These are phyloP conservation scores for Zizania palustris DNA, from an alignment of 202 grass and related monocot species.

Conservation along the genomic window DNA sequence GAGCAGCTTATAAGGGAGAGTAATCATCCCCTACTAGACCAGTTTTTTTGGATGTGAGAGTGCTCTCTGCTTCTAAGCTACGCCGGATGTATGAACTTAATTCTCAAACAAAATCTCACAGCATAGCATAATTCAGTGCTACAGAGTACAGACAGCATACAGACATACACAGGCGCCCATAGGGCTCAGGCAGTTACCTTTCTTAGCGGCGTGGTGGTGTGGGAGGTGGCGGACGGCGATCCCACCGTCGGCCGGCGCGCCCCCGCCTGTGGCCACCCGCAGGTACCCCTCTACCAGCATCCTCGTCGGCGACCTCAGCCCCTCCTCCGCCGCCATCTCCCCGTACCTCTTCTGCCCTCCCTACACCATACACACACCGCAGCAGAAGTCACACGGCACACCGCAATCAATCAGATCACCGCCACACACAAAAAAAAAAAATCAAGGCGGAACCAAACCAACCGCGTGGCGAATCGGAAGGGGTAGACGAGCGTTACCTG, in stretches of 20 bases:
- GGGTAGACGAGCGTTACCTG: conserved; percentile 13
- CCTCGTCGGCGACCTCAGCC: conserved; percentile 66
- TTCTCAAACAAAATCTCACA: neutral
- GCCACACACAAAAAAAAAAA: neutral
- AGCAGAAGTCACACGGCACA: neutral
- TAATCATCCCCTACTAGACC: no score
- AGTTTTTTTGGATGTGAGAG: no score
- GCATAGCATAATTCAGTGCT: conserved; percentile 5
- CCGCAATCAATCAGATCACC: conserved; percentile 15
- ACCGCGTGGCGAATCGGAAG: neutral
- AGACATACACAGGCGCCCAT: neutral
- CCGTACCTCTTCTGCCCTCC: conserved; percentile 37
- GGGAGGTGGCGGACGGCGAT: conserved; percentile 78
- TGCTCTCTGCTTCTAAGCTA: no score
- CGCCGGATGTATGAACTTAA: no score
- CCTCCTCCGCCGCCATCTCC: conserved; percentile 62
- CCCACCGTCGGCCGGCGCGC: conserved; percentile 55
- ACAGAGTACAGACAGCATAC: neutral
- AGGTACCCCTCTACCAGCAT: conserved; percentile 73
- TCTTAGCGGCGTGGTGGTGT: conserved; percentile 52
- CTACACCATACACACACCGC: neutral
- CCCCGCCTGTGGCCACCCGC: conserved; percentile 66
- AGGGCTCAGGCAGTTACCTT: conserved; percentile 37
- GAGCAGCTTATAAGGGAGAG: no score
- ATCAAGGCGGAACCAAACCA: neutral